Evolutionary conservation across 805 yeast genomes (phyloP).

Genomic region (Danielia reshetovae): DNA sequence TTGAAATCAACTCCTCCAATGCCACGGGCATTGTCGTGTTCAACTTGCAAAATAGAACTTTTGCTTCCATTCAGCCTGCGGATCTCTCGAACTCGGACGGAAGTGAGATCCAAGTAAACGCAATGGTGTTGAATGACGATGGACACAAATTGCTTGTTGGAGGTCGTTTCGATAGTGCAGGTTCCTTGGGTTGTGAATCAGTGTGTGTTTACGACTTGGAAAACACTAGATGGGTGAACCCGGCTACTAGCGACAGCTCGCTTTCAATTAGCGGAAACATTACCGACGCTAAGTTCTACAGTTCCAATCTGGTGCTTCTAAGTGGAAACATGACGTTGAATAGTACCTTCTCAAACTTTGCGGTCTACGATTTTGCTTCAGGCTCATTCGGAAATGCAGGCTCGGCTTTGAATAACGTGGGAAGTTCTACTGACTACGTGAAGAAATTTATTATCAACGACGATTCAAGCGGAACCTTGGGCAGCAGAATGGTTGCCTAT

Average conservation of each 20-base stretch:
- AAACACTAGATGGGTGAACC: slow-evolving; percentile 51
- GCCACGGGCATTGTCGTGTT: slow-evolving; percentile 50
- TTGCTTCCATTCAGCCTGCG: slow-evolving; percentile 49
- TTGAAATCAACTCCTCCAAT: slow-evolving; percentile 14
- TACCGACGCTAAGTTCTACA: slow-evolving; percentile 47
- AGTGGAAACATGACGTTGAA: slow-evolving; percentile 51
- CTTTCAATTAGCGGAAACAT: slow-evolving; percentile 41
- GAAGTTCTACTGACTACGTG: slow-evolving; percentile 20
- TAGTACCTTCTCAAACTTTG: slow-evolving; percentile 38
- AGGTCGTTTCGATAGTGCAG: slow-evolving; percentile 64
- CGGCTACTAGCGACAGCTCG: slow-evolving; percentile 24
- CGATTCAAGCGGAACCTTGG: slow-evolving; percentile 27
- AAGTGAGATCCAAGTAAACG: slow-evolving; percentile 34
- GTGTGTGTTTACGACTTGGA: slow-evolving; percentile 64
- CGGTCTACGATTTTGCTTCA: slow-evolving; percentile 50
- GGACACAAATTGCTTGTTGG: slow-evolving; percentile 55
- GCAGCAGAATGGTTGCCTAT: slow-evolving; percentile 36
- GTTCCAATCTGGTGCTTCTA: slow-evolving; percentile 34
- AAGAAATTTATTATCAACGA: slow-evolving; percentile 46
- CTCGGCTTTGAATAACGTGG: slow-evolving; percentile 18
- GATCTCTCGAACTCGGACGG: slow-evolving; percentile 41
- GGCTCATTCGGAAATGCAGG: slow-evolving; percentile 20
- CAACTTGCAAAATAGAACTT: slow-evolving; percentile 39
- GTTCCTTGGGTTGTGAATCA: slow-evolving; percentile 52
- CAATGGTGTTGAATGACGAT: slow-evolving; percentile 32